phyloP scores from a whole-genome alignment of 805 yeast species.

The Wilhelminamyces savonicus region DNA sequence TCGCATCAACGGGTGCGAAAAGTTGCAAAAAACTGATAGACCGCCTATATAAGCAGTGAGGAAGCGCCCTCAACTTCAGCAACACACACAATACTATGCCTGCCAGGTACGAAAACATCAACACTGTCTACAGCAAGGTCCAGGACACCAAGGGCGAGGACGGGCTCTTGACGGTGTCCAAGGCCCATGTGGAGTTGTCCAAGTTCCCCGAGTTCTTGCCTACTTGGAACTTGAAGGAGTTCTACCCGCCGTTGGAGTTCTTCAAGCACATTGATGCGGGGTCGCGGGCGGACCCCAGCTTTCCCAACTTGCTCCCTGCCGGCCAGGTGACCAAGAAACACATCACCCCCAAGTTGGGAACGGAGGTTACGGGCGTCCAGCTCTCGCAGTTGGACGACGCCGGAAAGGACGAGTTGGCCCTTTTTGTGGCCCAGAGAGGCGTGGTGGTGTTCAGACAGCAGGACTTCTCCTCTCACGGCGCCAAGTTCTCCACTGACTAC shows the following conservation, averaged over 20 bases:
- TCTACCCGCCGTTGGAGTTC: slow-evolving; percentile 8
- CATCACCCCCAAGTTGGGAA: slow-evolving; percentile 14
- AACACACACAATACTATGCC: slow-evolving; percentile 28
- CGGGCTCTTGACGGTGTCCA: slow-evolving; percentile 13
- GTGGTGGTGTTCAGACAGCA: slow-evolving; percentile 6
- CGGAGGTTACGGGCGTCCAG: slow-evolving; percentile 9
- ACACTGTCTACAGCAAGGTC: slow-evolving; percentile 16
- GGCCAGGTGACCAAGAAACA: slow-evolving; percentile 2
- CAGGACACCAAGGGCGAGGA: slow-evolving; percentile 14
- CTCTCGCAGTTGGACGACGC: slow-evolving; percentile 8
- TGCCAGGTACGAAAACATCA: slow-evolving; percentile 25
- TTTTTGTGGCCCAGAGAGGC: slow-evolving; percentile 13
- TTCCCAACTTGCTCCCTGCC: slow-evolving; percentile 7
- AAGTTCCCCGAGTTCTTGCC: slow-evolving; percentile 9
- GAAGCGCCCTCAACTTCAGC: background rate
- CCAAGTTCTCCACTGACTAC: slow-evolving; percentile 44
- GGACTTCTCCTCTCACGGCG: slow-evolving; percentile 27
- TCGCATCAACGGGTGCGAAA: background rate
- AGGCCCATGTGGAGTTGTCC: slow-evolving; percentile 13
- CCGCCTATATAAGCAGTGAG: background rate
- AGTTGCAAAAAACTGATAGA: background rate
- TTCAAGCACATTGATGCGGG: slow-evolving; percentile 12
- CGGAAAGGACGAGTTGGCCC: slow-evolving; percentile 14
- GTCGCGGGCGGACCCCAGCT: slow-evolving; percentile 9
- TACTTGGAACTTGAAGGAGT: slow-evolving; percentile 11